Evolutionary conservation across 2,329 filamentous ascomycete species (phyloP).

Genomic region (Stachybotrys echinatus): DNA sequence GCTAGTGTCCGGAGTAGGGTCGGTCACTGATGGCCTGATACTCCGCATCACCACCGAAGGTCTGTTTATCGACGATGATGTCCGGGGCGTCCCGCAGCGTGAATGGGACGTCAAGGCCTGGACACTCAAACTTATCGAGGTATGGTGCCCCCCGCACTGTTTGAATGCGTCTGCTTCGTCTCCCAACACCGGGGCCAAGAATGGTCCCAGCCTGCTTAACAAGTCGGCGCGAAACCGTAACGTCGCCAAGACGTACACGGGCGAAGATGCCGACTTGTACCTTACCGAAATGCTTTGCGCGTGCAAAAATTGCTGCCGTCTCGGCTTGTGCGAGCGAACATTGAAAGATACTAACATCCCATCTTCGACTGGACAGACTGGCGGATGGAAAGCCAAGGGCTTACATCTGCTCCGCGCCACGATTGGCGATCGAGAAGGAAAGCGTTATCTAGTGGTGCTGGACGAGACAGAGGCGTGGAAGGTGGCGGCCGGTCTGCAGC

Average conservation of each 20-base stretch:
- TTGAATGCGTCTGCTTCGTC: constrained; percentile 38
- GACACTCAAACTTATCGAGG: constrained; percentile 90
- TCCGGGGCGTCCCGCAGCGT: constrained; percentile 83
- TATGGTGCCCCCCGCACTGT: constrained; percentile 69
- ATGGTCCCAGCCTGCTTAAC: constrained; percentile 38
- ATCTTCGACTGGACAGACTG: constrained; percentile 38
- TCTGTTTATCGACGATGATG: constrained; percentile 94
- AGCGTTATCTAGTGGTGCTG: constrained; percentile 60
- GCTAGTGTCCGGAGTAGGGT: constrained; percentile 75
- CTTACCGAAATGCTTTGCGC: constrained; percentile 56
- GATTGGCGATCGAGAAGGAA: constrained; percentile 60
- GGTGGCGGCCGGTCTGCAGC: constrained; percentile 55
- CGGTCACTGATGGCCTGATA: constrained; percentile 87
- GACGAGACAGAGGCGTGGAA: constrained; percentile 65
- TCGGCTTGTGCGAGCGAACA: constrained; percentile 41
- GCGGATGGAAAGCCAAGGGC: constrained; percentile 49
- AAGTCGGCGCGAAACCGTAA: constrained; percentile 46
- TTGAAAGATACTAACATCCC: constrained; percentile 37
- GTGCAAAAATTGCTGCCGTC: constrained; percentile 60
- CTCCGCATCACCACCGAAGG: constrained; percentile 90
- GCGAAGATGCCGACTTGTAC: constrained; percentile 63
- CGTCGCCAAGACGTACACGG: constrained; percentile 46
- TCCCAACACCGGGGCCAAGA: constrained; percentile 30
- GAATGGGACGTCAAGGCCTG: constrained; percentile 99
- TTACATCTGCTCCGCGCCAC: constrained; percentile 60